Evolutionary conservation across 164 flowering plant species (phyloP).

Genomic region (Piper longum): DNA sequence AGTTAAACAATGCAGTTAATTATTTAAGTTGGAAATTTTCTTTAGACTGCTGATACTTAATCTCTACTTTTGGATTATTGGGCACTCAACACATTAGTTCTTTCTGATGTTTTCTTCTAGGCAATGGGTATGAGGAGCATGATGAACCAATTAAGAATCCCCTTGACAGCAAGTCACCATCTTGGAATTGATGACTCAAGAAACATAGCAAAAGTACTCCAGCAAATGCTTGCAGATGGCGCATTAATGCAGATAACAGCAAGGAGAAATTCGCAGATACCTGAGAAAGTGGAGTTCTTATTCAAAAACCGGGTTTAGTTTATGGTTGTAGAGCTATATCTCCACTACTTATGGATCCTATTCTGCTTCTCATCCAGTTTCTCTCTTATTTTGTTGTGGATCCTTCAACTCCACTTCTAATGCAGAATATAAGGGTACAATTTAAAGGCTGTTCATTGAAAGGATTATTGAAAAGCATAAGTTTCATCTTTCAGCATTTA

Average conservation of each 20-base stretch:
- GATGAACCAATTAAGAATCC: conserved; percentile 62
- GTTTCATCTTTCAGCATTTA: no score
- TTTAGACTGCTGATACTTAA: neutral
- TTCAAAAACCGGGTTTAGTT: conserved; percentile 45
- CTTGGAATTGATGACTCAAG: conserved; percentile 91
- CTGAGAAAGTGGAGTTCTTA: conserved; percentile 43
- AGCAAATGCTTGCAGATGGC: conserved; percentile 75
- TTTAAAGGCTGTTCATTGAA: no score
- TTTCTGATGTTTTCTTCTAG: conserved; percentile 21
- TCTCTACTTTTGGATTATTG: neutral
- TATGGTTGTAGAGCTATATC: neutral
- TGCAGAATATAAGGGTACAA: no score
- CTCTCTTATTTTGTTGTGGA: no score
- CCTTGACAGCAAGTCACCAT: conserved; percentile 79
- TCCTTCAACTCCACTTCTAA: no score
- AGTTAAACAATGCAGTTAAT: neutral
- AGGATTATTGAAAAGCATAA: no score
- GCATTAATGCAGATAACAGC: conserved; percentile 71
- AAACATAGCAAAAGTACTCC: conserved; percentile 79
- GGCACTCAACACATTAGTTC: neutral
- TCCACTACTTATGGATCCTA: neutral
- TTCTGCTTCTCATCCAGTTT: neutral
- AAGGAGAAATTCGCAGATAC: conserved; percentile 29
- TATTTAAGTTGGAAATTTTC: no score
- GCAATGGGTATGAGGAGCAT: conserved; percentile 87